Percentiles rank a stretch among this genome's conserved stretches.
Conservation (phyloP, 176 grass and related monocot genomes). For the Carex cristatella region DNA sequence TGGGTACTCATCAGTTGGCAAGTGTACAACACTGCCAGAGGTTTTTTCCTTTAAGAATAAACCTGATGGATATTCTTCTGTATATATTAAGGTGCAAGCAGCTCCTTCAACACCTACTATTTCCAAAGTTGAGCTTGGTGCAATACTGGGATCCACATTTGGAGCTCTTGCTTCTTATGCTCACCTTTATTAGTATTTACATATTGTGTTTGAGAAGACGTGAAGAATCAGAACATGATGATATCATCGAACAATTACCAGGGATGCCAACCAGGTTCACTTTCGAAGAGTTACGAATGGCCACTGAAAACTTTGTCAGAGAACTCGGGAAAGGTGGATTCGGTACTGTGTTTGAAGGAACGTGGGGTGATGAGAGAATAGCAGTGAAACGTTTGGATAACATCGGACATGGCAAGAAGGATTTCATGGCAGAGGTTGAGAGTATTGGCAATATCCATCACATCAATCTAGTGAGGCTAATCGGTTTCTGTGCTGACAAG, state of each 20-base stretch:
- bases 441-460: slow-evolving; percentile 55
- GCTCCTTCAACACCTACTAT: neutral
- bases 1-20: neutral
- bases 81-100: slow-evolving; percentile 34
- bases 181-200: no score
- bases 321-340: slow-evolving; percentile 47
- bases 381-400: slow-evolving; percentile 43
- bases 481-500: slow-evolving; percentile 46
- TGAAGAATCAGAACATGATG: neutral
- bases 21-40: slow-evolving; percentile 17
- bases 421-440: slow-evolving; percentile 52
- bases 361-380: slow-evolving; percentile 17
- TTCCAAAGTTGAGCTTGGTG: neutral
- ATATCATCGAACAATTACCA: slow-evolving; percentile 18
- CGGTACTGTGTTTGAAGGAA: slow-evolving; percentile 33
- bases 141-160: neutral
- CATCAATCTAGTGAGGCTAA: slow-evolving; percentile 45
- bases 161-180: neutral
- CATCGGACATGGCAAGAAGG: slow-evolving; percentile 33
- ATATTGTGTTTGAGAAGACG: neutral
- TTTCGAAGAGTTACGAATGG: slow-evolving; percentile 18
- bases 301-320: slow-evolving; percentile 22
- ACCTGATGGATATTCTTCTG: neutral
- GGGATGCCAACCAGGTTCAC: slow-evolving; percentile 33
- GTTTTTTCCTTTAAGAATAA: neutral